Evolutionary conservation across 768 basidiomycete genomes (phyloP).

Genomic region (Auricularia sp.): DNA sequence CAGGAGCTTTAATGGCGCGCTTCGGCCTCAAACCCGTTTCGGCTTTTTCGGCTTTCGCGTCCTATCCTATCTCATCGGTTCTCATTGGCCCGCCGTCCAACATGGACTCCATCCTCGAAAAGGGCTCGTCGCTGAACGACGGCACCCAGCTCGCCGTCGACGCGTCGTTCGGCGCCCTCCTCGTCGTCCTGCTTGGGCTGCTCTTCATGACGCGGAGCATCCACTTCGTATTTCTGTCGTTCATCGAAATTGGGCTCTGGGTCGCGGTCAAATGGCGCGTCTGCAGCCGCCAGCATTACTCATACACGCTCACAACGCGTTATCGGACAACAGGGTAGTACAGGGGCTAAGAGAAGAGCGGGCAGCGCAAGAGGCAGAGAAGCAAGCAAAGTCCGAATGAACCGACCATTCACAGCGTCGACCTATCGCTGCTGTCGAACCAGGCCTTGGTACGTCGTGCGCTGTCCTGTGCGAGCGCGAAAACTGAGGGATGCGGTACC

Average conservation of each 20-base stretch:
- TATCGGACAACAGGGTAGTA: conserved; percentile 42
- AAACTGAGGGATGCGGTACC: conserved; percentile 43
- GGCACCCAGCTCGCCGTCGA: conserved; percentile 57
- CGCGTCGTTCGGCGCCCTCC: conserved; percentile 45
- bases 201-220: conserved; percentile 55
- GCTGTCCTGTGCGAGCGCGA: conserved; percentile 76
- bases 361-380: conserved; percentile 10
- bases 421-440: conserved; percentile 62
- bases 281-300: background rate
- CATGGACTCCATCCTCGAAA: conserved; percentile 39
- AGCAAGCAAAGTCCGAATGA: conserved; percentile 22
- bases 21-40: background rate
- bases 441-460: conserved; percentile 67
- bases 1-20: background rate
- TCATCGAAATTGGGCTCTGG: conserved; percentile 62
- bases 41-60: background rate
- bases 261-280: conserved; percentile 71
- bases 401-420: conserved; percentile 27
- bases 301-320: background rate
- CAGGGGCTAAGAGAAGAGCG: conserved; percentile 43
- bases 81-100: background rate
- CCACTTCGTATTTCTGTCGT: conserved; percentile 59
- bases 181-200: conserved; percentile 50
- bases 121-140: conserved; percentile 70
- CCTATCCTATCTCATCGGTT: background rate